Evolutionary conservation across 2,329 filamentous ascomycete genomes (phyloP), one percentile per base, ranked within the genome.

Genomic region (Pyrenochaeta sp.): DNA sequence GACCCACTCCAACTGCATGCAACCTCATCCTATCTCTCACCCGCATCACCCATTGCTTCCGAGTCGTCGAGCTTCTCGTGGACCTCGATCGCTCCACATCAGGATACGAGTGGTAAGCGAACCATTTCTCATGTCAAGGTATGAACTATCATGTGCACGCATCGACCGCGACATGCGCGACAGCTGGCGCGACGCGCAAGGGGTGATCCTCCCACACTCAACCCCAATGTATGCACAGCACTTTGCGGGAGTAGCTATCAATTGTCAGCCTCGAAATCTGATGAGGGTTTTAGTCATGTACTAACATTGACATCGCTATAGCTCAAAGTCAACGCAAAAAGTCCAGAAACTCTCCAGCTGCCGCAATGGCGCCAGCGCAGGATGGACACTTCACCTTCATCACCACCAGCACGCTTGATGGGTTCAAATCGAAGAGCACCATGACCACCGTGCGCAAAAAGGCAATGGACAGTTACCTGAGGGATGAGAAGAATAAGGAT

Each of bases 381-480:
- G 42, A 45, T 44, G 62, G 49, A 27, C 51, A 37, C 30, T 56
- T 75, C 32, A 56, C 58, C 3, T 77, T 72, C 51, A 72, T 77
- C 52, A 75, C 71, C 23, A 69, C 63, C 45, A 69, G 39, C 27
- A 66, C 64, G 12, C 74, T 65, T 20, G 64, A 56, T 4, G 67
- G 71, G 14, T 67, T 77, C 51, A 75, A 68, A 52, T 54, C 68
- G 7, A 69, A 61, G 44, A 56, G 60, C 37, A 57, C 60, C 27
- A 75, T 77, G 72, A 71, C 67, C 15, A 56, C 49, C 29, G 69
- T 76, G 31, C 72, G 75, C 32, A 71, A 71, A 37, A 62, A 64
- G 44, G 75, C 74, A 4, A 77, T 77, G 75, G 63, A 57, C 15
- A 60, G 61, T 39, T 71, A 64, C 27, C 44, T 77, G 12, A 56